A percentile compares a stretch with the other conserved stretches of the same genome.
Conservation (phyloP, 768 basidiomycete genomes). For the Gymnopilus dilepis region DNA sequence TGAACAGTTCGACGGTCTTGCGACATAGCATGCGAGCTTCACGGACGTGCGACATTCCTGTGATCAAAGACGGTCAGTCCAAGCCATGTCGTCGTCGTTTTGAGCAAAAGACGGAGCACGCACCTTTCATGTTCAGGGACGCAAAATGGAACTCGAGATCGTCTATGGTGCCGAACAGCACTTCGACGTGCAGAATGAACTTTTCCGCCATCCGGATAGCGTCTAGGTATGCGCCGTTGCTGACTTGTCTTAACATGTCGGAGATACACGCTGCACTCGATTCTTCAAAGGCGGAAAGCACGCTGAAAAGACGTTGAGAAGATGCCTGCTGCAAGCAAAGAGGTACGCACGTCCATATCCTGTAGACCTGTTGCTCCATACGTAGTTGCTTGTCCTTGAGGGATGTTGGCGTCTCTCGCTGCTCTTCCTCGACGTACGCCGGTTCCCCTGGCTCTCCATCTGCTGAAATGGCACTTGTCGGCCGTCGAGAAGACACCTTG, state of each 20-base stretch:
- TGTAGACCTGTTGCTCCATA: slow-evolving; percentile 98
- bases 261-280: slow-evolving; percentile 99
- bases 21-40: slow-evolving; percentile 99
- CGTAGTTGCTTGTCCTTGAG: slow-evolving; percentile 88
- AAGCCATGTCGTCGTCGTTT: not conserved
- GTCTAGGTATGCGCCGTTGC: slow-evolving; percentile 94
- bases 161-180: slow-evolving; percentile 95
- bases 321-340: not conserved
- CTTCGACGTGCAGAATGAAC: slow-evolving; percentile 98
- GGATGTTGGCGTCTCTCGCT: slow-evolving; percentile 73
- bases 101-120: slow-evolving; percentile 36
- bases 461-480: slow-evolving; percentile 60
- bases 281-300: slow-evolving; percentile 97
- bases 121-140: slow-evolving; percentile 83
- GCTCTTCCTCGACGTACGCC: slow-evolving; percentile 78
- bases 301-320: slow-evolving; percentile 47
- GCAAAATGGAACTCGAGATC: slow-evolving; percentile 92
- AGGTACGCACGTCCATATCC: slow-evolving; percentile 94
- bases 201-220: slow-evolving; percentile 98
- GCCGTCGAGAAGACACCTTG: slow-evolving; percentile 81
- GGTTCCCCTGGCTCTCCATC: slow-evolving; percentile 59
- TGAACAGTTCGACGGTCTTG: slow-evolving; percentile 98
- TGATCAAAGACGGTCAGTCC: not conserved
- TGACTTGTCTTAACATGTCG: slow-evolving; percentile 97
- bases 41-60: slow-evolving; percentile 97